Evolutionary conservation across 2,329 filamentous ascomycete genomes (phyloP).

Genomic region (Paecilomyces sp.): DNA sequence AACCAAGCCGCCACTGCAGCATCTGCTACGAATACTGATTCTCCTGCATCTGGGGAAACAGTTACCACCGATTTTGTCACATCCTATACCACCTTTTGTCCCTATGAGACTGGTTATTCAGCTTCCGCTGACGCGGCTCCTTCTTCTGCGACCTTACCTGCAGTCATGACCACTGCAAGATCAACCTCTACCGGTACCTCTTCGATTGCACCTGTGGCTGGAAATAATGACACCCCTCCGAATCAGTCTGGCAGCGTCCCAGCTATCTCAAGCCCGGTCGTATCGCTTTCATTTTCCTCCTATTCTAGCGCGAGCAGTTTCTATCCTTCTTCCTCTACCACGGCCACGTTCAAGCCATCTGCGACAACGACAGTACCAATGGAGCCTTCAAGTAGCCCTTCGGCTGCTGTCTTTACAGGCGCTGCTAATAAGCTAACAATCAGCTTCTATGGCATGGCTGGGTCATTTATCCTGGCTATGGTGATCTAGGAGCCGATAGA

Average conservation of each 20-base stretch:
- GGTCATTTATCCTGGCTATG: neutral
- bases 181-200: neutral
- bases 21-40: conserved; percentile 1
- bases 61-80: conserved; percentile 16
- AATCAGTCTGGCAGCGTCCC: neutral
- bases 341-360: neutral
- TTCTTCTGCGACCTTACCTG: neutral
- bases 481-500: neutral
- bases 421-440: conserved; percentile 1
- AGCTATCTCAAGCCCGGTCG: neutral
- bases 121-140: neutral
- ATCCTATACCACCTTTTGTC: conserved; percentile 20
- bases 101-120: neutral
- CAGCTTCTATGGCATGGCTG: neutral
- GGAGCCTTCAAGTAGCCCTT: neutral
- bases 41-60: conserved; percentile 1
- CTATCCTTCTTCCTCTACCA: neutral
- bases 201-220: neutral
- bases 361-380: neutral
- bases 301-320: neutral
- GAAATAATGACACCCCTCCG: neutral
- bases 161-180: neutral
- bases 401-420: conserved; percentile 2
- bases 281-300: neutral
- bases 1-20: neutral